Evolutionary conservation across 2,329 filamentous ascomycete genomes (phyloP).

Genomic region (Sporothrix pallida): DNA sequence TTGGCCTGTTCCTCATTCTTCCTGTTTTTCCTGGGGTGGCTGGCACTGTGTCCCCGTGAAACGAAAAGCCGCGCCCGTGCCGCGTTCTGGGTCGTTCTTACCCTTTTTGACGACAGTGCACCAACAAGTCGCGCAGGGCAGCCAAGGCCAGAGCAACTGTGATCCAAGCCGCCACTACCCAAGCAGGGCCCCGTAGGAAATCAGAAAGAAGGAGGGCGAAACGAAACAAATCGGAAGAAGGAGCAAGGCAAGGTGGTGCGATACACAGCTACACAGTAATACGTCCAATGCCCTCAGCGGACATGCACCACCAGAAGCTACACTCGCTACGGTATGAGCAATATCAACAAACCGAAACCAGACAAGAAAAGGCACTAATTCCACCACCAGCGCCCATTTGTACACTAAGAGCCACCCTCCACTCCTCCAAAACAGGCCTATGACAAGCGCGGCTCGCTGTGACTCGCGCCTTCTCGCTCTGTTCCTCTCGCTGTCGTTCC

Average conservation of each 20-base stretch:
- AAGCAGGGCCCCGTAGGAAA: not conserved
- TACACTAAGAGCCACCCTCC: constrained; percentile 33
- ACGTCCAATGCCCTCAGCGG: not conserved
- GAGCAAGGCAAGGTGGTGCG: not conserved
- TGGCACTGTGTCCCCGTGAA: constrained; percentile 11
- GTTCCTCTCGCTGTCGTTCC: constrained; percentile 30
- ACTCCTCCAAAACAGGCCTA: constrained; percentile 29
- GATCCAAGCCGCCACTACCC: constrained; percentile 2
- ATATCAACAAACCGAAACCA: constrained; percentile 7
- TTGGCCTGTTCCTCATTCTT: not conserved
- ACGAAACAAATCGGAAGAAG: constrained; percentile 10
- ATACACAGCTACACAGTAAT: not conserved
- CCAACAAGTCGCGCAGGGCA: not conserved
- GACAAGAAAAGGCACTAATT: constrained; percentile 4
- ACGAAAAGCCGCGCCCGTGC: constrained; percentile 13
- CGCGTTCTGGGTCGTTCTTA: constrained; percentile 19
- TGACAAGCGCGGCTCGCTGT: constrained; percentile 32
- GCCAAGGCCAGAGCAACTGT: not conserved
- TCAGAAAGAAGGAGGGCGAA: constrained; percentile 4
- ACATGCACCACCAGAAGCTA: not conserved
- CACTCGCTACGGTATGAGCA: not conserved
- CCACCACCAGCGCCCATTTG: not conserved
- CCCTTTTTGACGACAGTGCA: constrained; percentile 4
- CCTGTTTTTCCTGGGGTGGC: not conserved
- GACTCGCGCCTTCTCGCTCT: constrained; percentile 34